phyloP scores from a whole-genome alignment of 2,329 filamentous ascomycete species.

The Penicillium psychrosexuale region DNA sequence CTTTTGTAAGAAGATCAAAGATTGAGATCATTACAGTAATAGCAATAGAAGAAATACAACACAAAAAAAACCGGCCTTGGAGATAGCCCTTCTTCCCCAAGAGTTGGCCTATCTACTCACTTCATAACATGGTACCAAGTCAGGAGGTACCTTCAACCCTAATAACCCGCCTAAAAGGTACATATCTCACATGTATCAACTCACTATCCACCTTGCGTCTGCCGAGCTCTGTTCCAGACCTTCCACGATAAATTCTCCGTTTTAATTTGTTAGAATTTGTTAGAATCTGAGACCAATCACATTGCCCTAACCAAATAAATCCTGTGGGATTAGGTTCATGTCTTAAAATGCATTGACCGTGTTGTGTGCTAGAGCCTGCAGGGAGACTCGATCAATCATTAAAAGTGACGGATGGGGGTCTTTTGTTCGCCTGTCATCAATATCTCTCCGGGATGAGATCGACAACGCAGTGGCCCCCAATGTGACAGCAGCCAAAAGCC shows the following conservation, averaged over 20 bases:
- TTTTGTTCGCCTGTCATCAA: conserved; percentile 18
- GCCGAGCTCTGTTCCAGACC: conserved; percentile 21
- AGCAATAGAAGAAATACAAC: background rate
- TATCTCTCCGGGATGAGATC: conserved; percentile 22
- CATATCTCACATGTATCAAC: background rate
- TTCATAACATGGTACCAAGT: background rate
- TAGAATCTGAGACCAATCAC: conserved; percentile 19
- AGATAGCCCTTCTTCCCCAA: background rate
- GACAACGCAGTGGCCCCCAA: conserved; percentile 26
- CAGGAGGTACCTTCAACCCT: background rate
- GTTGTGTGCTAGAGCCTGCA: conserved; percentile 22
- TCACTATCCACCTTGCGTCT: conserved; percentile 18
- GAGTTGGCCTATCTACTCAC: background rate
- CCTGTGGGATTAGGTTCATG: conserved; percentile 16
- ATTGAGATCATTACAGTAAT: background rate
- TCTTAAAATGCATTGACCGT: conserved; percentile 25
- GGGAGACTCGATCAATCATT: conserved; percentile 20
- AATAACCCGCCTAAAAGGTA: background rate
- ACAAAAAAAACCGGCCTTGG: background rate
- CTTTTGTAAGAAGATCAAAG: background rate
- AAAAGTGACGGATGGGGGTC: background rate
- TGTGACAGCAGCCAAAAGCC: conserved; percentile 23
- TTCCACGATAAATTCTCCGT: background rate
- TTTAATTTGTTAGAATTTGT: conserved; percentile 13
- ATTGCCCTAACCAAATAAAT: conserved; percentile 6